These are phyloP conservation scores for Trichoderma pleuroti DNA, from an alignment of 2,329 filamentous ascomycete species.

Conservation along the genomic window DNA sequence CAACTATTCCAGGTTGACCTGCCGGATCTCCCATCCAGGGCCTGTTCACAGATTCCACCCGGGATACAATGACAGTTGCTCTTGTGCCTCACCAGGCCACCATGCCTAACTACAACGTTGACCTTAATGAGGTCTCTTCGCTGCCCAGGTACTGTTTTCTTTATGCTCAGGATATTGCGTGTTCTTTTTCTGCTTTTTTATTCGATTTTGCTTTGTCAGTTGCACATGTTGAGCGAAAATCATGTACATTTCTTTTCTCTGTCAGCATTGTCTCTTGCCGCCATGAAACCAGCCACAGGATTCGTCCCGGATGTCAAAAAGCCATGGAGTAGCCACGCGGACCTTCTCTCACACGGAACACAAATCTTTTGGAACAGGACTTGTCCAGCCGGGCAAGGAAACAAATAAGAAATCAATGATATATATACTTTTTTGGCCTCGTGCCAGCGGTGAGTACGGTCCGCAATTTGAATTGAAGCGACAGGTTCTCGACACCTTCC, in stretches of 20 bases:
- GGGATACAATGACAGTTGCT: slow-evolving; percentile 48
- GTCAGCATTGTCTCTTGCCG: slow-evolving; percentile 25
- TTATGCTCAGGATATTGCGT: slow-evolving; percentile 27
- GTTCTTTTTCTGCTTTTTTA: slow-evolving; percentile 24
- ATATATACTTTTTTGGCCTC: slow-evolving; percentile 22
- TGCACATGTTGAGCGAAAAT: slow-evolving; percentile 28
- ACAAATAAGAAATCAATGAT: slow-evolving; percentile 27
- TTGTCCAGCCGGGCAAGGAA: slow-evolving; percentile 33
- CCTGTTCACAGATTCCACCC: slow-evolving; percentile 30
- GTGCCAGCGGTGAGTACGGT: slow-evolving; percentile 39
- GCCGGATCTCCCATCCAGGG: slow-evolving; percentile 26
- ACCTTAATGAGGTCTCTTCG: slow-evolving; percentile 58
- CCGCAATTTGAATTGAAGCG: slow-evolving; percentile 25
- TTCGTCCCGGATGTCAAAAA: slow-evolving; percentile 19
- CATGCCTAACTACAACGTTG: slow-evolving; percentile 52
- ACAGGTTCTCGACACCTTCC: slow-evolving; percentile 9
- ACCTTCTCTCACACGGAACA: slow-evolving; percentile 7
- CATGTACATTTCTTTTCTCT: slow-evolving; percentile 29
- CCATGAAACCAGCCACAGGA: slow-evolving; percentile 24
- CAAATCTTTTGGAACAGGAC: slow-evolving; percentile 25
- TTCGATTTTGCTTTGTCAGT: slow-evolving; percentile 26
- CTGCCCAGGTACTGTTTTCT: slow-evolving; percentile 61
- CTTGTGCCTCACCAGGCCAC: slow-evolving; percentile 45
- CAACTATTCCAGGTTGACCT: slow-evolving; percentile 28
- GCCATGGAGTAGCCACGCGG: slow-evolving; percentile 20